Base-by-base conservation (phyloP, 768 basidiomycete genomes). In the Pisolithus marmoratus region DNA sequence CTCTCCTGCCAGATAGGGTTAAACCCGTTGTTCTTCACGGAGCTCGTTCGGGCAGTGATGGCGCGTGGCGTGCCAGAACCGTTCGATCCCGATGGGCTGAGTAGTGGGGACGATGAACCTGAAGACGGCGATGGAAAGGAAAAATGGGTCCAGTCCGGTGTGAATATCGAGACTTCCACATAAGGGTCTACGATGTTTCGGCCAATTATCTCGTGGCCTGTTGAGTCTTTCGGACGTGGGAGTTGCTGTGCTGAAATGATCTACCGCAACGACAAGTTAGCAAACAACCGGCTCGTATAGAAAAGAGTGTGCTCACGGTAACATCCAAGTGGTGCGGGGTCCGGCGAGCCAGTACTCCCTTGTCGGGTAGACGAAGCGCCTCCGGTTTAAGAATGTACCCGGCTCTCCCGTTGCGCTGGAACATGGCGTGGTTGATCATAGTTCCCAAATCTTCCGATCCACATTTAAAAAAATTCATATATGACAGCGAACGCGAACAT, bases 361-460 rank as follows among this genome's bases (percentile, higher is more conserved):
- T 83, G 59, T 83, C 78, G 31, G 77, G 72, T n/a, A 68, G 69
- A 7, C 91, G 76, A 11, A 97, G 75, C 2, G 86, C 82, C 3
- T 75, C 75, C 2, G 95, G 95, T 64, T 97, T 96, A 38, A 96
- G 79, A 2, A 99, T 84, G 61, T 91, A 96, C 0, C 95, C 95
- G 2, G 81, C 76, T 5, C 87, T 79, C n/a, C 87, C 89, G 58
- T 95, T 94, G 4, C 88, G 78, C 56, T 86, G 84, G 68, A 99
- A 99, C 91, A 98, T 94, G 6, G 94, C 91, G 54, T 89, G 83
- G 62, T 96, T 99, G 66, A 97, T 90, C 74, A 86, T 84, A 62
- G 86, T 88, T 2, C 92, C 94, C 47, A 92, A 70, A 68, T 97
- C 94, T 93, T 49, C 27, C n/a, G 14, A 34, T 43, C 15, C 38